Evolutionary conservation across 2,329 filamentous ascomycete species (phyloP), one percentile per base, ranked within the genome.

Genomic region (Talaromyces sp.): DNA sequence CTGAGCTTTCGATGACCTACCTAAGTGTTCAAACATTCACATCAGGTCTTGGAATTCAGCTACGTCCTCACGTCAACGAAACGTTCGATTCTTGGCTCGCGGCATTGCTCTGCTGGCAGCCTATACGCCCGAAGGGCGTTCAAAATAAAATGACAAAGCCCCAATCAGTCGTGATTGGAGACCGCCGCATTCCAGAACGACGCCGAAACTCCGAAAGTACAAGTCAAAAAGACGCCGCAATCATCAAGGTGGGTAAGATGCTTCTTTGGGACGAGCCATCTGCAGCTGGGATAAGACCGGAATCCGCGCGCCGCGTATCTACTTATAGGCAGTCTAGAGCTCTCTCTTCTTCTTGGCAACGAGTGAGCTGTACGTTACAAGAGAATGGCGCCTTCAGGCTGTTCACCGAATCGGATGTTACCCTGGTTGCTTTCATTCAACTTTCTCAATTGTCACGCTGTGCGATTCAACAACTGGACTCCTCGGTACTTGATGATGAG

Each of bases 381-480:
- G 94, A 97, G 68, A 96, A 96, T 64, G 94, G 94, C 52, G 90
- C 95, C 67, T 87, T 99, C 68, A 96, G 93, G 66, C 82, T 99
- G 10, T 87, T 94, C 71, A 89, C 89, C 1, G 93, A 97, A 64
- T 87, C 89, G 50, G 92, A 96, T 61, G 86, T 89, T 42, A 85
- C 86, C 0, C 80, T 95, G 8, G 80, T 97, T 14, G 89, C 89
- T 24, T 84, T 91, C 42, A 88, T 97, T 47, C 91, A 96, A 64
- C 80, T 99, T 4, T 90, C 91, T 11, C 90, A 96, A 65, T 80
- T 99, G 7, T 94, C 91, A 16, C 85, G 94, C 49, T 94, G 89
- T 69, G 91, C 93, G 8, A 87, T 99, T 47, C 94, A 99, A 70
- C 86, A 92, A 63, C 79, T 99, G 47, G 91, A 97, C 71, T 85